Base-by-base conservation (phyloP, 352 stramenopile genomes). In the Albugo candida region DNA sequence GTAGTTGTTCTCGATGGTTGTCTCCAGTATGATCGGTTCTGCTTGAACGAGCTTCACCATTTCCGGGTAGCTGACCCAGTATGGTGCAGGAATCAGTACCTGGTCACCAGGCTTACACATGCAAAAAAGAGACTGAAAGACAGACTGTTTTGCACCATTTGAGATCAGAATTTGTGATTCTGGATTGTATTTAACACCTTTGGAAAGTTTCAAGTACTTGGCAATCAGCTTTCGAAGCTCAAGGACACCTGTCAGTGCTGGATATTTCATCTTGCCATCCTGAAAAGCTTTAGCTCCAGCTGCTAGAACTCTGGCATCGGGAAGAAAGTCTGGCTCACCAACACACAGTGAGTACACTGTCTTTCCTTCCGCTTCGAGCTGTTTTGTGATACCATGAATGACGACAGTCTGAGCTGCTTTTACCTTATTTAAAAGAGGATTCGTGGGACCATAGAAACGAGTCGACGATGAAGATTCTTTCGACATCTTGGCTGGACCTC, bases 11-110 rank as follows among this genome's bases (percentile, higher is more conserved):
- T 87, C 74, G 31, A 87, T 64, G 36, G 60, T 81, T 2, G 88
- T 97, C 54, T 85, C 79, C n/a, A 98, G 62, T 47, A 97, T 82
- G 10, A 97, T 65, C 5, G 89, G 81, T 41, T 80, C 73, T 2
- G 82, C 92, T 14, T 77, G 82, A 1, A 80, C 81, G 36, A 98
- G 65, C 47, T 83, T 78, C n/a, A 87, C 87, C 65, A 98, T 98
- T 64, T 97, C 88, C 10, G 92, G 92, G 74, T 98, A 98, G 24
- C 78, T 95, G 20, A 95, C 88, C 92, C 92, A 98, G 68, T 95
- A 97, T 13, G 93, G 94, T 36, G 91, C 83, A 36, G 94, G 94
- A 37, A 98, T 88, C 41, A 98, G 62, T 4, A 97, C 92, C 50
- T 95, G 73, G 59, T 98, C 93, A 2, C 89, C 91, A 13, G 72